Evolutionary conservation across 2,329 filamentous ascomycete species (phyloP).

Genomic region (Alternaria solani): DNA sequence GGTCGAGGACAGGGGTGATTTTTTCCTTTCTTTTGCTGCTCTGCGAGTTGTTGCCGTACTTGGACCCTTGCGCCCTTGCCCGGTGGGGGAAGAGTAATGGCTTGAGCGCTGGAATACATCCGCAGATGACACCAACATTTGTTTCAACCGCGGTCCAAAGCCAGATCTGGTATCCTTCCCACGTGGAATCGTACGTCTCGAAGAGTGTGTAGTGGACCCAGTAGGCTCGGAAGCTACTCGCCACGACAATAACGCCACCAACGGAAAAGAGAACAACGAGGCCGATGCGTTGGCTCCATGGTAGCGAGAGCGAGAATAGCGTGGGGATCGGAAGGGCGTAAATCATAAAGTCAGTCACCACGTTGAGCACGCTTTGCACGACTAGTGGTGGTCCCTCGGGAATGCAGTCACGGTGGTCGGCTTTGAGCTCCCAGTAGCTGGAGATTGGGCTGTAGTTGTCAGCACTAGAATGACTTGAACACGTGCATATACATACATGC

Average conservation of each 20-base stretch:
- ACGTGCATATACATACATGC: conserved; percentile 39
- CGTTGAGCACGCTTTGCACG: conserved; percentile 54
- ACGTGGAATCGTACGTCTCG: conserved; percentile 57
- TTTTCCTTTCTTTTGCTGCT: conserved; percentile 44
- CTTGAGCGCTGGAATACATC: conserved; percentile 56
- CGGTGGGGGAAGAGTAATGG: conserved; percentile 49
- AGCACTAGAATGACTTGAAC: conserved; percentile 15
- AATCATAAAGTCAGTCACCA: conserved; percentile 56
- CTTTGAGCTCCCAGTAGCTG: conserved; percentile 55
- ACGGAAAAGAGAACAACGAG: conserved; percentile 55
- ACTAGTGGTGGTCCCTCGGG: conserved; percentile 57
- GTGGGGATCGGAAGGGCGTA: conserved; percentile 58
- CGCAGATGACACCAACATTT: conserved; percentile 55
- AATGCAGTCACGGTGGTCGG: conserved; percentile 51
- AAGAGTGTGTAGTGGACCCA: conserved; percentile 57
- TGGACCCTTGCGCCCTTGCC: conserved; percentile 39
- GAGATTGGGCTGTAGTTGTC: conserved; percentile 52
- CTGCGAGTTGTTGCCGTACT: conserved; percentile 42
- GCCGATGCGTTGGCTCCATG: conserved; percentile 54
- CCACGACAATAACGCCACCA: conserved; percentile 57
- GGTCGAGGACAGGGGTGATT: conserved; percentile 42
- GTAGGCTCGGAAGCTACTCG: conserved; percentile 57
- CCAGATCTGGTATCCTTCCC: conserved; percentile 55
- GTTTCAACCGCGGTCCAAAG: conserved; percentile 56
- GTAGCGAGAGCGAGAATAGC: conserved; percentile 56